Percentiles rank a stretch among this genome's conserved stretches.
Conservation (phyloP, 2,329 filamentous ascomycete species). For the Colletotrichum liriopes region DNA sequence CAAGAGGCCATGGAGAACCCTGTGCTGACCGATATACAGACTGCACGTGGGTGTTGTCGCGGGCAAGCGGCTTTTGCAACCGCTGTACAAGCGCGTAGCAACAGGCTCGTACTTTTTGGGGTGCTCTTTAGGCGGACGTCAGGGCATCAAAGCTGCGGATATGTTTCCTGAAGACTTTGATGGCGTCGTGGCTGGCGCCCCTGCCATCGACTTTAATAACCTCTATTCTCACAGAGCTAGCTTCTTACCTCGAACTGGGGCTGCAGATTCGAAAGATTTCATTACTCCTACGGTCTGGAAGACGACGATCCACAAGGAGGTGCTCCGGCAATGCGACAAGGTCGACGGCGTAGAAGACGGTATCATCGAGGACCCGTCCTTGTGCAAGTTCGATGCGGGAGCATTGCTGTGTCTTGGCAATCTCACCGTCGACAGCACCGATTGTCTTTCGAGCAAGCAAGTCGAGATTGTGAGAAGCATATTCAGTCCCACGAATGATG, state of each 20-base stretch:
- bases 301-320: slow-evolving; percentile 51
- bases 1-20: too few relatives aligned
- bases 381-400: slow-evolving; percentile 53
- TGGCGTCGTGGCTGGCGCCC: slow-evolving; percentile 66
- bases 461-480: slow-evolving; percentile 52
- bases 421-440: slow-evolving; percentile 43
- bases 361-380: slow-evolving; percentile 61
- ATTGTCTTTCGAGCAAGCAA: slow-evolving; percentile 58
- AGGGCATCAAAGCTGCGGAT: slow-evolving; percentile 64
- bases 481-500: slow-evolving; percentile 48
- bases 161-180: slow-evolving; percentile 65
- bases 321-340: slow-evolving; percentile 63
- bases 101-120: slow-evolving; percentile 65
- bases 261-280: slow-evolving; percentile 50
- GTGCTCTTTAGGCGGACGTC: slow-evolving; percentile 69
- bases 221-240: slow-evolving; percentile 56
- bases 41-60: slow-evolving; percentile 64
- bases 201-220: slow-evolving; percentile 58
- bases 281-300: slow-evolving; percentile 42
- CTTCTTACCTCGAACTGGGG: slow-evolving; percentile 55
- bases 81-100: slow-evolving; percentile 60
- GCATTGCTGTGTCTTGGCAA: not conserved
- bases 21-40: slow-evolving; percentile 20
- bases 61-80: slow-evolving; percentile 63
- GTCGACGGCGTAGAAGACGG: slow-evolving; percentile 64